These are phyloP conservation scores for Xylaria longipes DNA, from an alignment of 495 filamentous ascomycete species.

Conservation along the genomic window DNA sequence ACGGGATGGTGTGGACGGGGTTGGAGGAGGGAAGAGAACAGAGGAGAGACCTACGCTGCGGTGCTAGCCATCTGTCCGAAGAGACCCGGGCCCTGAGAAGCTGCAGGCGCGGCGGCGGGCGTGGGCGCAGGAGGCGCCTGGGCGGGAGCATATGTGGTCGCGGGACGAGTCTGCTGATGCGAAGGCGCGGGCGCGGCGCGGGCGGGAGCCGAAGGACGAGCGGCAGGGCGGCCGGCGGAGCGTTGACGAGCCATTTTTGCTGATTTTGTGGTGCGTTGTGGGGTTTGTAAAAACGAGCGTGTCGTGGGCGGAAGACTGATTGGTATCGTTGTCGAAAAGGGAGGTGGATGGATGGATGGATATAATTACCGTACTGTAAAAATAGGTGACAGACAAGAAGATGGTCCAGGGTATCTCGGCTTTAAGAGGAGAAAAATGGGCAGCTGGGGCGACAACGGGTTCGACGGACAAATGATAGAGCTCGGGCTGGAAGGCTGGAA, in stretches of 20 bases:
- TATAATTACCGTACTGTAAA: not conserved
- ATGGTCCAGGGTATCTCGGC: slow-evolving; percentile 29
- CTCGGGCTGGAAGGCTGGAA: slow-evolving; percentile 24
- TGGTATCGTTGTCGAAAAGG: not conserved
- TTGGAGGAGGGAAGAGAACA: not conserved
- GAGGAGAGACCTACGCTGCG: slow-evolving; percentile 68
- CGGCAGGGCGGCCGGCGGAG: slow-evolving; percentile 62
- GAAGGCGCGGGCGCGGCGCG: slow-evolving; percentile 61
- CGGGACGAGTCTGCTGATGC: slow-evolving; percentile 64
- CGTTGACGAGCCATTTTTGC: slow-evolving; percentile 79
- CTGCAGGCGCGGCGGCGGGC: slow-evolving; percentile 36
- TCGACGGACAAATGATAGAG: slow-evolving; percentile 13
- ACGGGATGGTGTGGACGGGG: slow-evolving; percentile 2
- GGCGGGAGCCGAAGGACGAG: slow-evolving; percentile 71
- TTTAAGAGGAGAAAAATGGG: slow-evolving; percentile 26
- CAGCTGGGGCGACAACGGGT: not conserved
- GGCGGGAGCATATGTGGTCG: slow-evolving; percentile 70
- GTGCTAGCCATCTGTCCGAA: slow-evolving; percentile 89
- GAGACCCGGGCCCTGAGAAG: slow-evolving; percentile 72
- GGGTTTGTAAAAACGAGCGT: not conserved
- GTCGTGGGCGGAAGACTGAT: not conserved
- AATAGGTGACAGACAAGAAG: not conserved
- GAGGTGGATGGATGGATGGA: not conserved
- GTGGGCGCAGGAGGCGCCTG: slow-evolving; percentile 52
- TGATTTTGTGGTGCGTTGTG: slow-evolving; percentile 11